A percentile compares a stretch with the other conserved stretches of the same genome.
Evolutionary conservation across 2,329 filamentous ascomycete genomes (phyloP).

Genomic region (Dothideomycetes sp.): DNA sequence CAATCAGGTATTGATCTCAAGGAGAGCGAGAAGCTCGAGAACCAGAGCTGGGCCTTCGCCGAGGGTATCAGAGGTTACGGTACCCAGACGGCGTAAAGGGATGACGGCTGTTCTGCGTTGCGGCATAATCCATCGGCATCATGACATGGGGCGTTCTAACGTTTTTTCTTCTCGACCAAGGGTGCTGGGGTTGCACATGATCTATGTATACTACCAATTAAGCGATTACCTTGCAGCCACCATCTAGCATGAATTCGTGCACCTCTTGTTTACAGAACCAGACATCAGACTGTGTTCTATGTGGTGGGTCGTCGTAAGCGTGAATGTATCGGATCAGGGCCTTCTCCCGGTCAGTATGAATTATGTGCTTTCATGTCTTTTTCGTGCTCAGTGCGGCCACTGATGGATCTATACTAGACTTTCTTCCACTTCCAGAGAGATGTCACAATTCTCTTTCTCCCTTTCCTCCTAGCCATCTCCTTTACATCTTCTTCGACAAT

Average conservation of each 20-base stretch:
- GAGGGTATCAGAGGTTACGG: constrained; percentile 92
- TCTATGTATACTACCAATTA: constrained; percentile 7
- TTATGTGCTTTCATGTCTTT: no score
- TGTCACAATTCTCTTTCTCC: constrained; percentile 20
- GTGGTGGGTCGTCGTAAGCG: no score
- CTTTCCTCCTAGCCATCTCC: constrained; percentile 18
- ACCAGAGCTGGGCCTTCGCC: constrained; percentile 97
- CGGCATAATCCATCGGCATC: constrained; percentile 10
- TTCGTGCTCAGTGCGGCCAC: no score
- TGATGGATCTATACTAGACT: constrained; percentile 22
- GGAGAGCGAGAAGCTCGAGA: constrained; percentile 79
- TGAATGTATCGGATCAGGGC: no score
- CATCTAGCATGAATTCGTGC: no score
- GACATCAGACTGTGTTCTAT: no score
- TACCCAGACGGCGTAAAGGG: constrained; percentile 56
- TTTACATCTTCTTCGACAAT: constrained; percentile 19
- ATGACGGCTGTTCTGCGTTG: constrained; percentile 8
- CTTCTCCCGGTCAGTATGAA: no score
- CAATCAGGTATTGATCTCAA: constrained; percentile 72
- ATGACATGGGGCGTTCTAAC: constrained; percentile 11
- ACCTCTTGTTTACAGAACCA: no score
- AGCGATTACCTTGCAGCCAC: background rate
- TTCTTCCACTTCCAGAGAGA: constrained; percentile 25
- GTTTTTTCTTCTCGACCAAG: background rate
- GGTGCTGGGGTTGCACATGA: constrained; percentile 1